A percentile compares a stretch with the other conserved stretches of the same genome.
Evolutionary conservation across 2,329 filamentous ascomycete genomes (phyloP).

Genomic region (Pseudogymnoascus sp.): DNA sequence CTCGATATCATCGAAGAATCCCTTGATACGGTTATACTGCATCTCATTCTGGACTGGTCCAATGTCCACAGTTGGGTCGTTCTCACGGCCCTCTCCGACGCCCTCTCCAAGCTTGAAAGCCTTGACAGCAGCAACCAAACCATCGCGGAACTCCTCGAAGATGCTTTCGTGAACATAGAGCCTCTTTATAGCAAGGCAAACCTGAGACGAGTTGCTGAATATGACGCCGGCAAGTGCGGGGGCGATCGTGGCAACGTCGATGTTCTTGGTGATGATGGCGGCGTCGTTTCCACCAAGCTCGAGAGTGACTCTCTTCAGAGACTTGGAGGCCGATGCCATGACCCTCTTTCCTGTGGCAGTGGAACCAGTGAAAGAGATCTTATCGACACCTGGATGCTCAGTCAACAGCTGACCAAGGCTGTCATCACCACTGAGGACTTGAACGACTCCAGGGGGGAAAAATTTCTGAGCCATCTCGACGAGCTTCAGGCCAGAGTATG

Average conservation of each 20-base stretch:
- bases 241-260: conserved; percentile 39
- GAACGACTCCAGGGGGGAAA: conserved; percentile 45
- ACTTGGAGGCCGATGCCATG: conserved; percentile 40
- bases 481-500: conserved; percentile 43
- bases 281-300: conserved; percentile 48
- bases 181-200: conserved; percentile 49
- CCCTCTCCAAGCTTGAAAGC: conserved; percentile 39
- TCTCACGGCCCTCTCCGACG: conserved; percentile 34
- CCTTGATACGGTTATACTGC: conserved; percentile 52
- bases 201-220: conserved; percentile 45
- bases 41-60: conserved; percentile 55
- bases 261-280: conserved; percentile 43
- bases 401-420: conserved; percentile 44
- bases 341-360: conserved; percentile 40
- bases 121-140: conserved; percentile 39
- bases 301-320: conserved; percentile 45
- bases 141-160: conserved; percentile 45
- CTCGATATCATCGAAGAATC: conserved; percentile 46
- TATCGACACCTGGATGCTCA: conserved; percentile 42
- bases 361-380: conserved; percentile 51
- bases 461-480: conserved; percentile 39
- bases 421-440: conserved; percentile 45
- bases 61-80: conserved; percentile 29
- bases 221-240: conserved; percentile 35
- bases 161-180: conserved; percentile 53